Conservation (phyloP, 148 eudicot genomes). For the Cornus suecica region DNA sequence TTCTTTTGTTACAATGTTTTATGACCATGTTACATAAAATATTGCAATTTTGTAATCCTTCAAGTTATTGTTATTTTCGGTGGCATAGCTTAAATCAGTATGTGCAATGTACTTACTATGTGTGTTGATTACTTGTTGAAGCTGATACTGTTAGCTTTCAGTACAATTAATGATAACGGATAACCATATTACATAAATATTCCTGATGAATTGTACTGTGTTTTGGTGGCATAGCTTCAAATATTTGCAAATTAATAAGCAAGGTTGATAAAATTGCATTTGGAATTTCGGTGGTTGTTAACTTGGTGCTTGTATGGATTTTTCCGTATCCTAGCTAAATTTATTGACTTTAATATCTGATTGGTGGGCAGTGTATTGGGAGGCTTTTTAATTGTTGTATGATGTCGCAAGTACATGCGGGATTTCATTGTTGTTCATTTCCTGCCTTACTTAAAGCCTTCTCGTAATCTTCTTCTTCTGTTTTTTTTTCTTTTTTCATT, state of each 20-base stretch:
- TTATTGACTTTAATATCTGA: background rate
- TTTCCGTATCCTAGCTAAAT: background rate
- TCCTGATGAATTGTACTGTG: too few species aligned
- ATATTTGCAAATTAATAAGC: background rate
- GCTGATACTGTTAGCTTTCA: too few species aligned
- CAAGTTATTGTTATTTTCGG: too few species aligned
- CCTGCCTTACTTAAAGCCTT: background rate
- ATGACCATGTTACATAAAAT: too few species aligned
- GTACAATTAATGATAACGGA: too few species aligned
- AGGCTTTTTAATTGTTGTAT: background rate
- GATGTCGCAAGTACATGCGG: background rate
- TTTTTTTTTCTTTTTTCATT: too few species aligned
- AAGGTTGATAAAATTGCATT: background rate
- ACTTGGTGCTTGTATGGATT: background rate
- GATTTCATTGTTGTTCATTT: background rate
- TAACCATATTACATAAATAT: too few species aligned
- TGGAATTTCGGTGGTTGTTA: background rate
- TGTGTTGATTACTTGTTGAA: too few species aligned
- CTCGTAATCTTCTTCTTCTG: slow-evolving; percentile 12
- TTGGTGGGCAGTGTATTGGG: background rate
- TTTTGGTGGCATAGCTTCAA: background rate
- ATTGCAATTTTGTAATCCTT: too few species aligned
- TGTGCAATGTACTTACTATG: too few species aligned
- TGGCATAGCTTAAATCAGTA: too few species aligned
- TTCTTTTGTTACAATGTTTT: too few species aligned